These are phyloP conservation scores for Xanthoceras sorbifolium DNA, from an alignment of 345 rosid genomes.

Conservation along the genomic window DNA sequence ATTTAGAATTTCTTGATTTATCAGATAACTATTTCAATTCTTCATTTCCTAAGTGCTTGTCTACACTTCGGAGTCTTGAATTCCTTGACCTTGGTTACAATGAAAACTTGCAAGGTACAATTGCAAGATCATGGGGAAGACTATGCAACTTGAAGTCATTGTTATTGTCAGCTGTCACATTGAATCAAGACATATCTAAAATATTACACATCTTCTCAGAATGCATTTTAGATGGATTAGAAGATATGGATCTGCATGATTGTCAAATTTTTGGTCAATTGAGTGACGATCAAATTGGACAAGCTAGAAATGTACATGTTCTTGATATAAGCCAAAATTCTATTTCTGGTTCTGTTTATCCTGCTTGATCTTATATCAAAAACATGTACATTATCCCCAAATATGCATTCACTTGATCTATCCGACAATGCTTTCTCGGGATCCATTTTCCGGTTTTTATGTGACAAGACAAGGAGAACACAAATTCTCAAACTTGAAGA, in stretches of 20 bases:
- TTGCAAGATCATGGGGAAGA: neutral
- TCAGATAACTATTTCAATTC: neutral
- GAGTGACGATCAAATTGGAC: neutral
- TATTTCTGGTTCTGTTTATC: neutral
- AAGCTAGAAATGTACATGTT: no score
- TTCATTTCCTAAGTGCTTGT: neutral
- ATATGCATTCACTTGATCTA: neutral
- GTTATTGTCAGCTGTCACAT: neutral
- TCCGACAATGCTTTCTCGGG: slow-evolving; percentile 17
- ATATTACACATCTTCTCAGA: neutral
- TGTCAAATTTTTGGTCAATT: neutral
- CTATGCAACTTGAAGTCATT: neutral
- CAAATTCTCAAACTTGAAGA: neutral
- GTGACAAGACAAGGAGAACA: neutral
- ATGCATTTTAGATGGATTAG: neutral
- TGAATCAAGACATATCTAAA: neutral
- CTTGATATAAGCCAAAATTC: neutral
- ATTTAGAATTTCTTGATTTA: neutral
- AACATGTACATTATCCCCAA: no score
- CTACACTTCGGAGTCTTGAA: neutral
- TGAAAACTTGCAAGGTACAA: neutral
- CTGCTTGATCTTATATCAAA: no score
- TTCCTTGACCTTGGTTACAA: neutral
- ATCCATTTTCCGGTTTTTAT: neutral
- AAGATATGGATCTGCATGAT: neutral